Evolutionary conservation across 1,284 basidiomycete genomes (phyloP).

Genomic region (Puccinia polysora): DNA sequence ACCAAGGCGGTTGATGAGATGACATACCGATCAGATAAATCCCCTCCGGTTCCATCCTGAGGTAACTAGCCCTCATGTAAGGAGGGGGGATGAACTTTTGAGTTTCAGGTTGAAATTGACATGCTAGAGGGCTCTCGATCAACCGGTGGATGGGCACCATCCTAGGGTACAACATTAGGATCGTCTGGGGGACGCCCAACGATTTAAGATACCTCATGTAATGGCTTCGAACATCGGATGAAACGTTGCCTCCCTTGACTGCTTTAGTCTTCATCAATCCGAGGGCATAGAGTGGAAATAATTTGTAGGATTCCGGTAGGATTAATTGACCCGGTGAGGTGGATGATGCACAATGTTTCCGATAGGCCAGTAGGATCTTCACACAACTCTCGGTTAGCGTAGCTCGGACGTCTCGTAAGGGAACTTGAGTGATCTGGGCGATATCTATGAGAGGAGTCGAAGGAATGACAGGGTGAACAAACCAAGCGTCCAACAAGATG

Average conservation of each 20-base stretch:
- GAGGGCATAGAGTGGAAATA: constrained; percentile 77
- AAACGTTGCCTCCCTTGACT: constrained; percentile 86
- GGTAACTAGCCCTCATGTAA: constrained; percentile 76
- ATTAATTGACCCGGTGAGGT: constrained; percentile 81
- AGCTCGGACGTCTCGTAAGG: constrained; percentile 73
- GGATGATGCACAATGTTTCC: constrained; percentile 81
- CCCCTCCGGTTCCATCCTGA: constrained; percentile 83
- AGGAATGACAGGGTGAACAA: too few species aligned
- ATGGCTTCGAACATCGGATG: constrained; percentile 86
- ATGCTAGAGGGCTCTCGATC: constrained; percentile 66
- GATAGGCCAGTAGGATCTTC: constrained; percentile 77
- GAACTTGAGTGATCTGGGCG: constrained; percentile 62
- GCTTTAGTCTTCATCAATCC: constrained; percentile 85
- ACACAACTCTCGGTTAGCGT: constrained; percentile 79
- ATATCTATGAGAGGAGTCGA: too few species aligned
- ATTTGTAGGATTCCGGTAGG: constrained; percentile 87
- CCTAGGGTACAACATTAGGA: constrained; percentile 82
- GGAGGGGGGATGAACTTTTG: constrained; percentile 59
- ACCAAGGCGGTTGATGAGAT: too few species aligned
- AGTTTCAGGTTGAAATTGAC: constrained; percentile 59
- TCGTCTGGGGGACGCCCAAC: constrained; percentile 65
- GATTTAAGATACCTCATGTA: constrained; percentile 72
- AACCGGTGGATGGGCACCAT: constrained; percentile 85
- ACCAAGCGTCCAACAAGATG: too few species aligned
- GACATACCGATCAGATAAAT: constrained; percentile 79